Base-by-base conservation (phyloP, 1,139 yeast species). In the Suhomyces wounanorum region DNA sequence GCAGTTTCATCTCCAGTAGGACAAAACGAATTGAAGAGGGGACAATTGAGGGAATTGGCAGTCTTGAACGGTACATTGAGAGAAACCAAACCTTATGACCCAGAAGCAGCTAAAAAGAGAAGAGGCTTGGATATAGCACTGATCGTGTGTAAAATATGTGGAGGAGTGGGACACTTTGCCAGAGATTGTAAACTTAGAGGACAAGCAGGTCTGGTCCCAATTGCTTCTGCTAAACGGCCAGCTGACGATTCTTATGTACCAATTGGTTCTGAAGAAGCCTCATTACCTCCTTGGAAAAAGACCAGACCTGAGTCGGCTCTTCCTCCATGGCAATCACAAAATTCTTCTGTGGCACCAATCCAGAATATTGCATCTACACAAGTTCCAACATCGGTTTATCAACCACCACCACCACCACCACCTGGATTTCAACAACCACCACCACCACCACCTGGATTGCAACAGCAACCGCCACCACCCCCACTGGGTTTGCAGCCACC, bases 21-120 rank as follows among this genome's bases (percentile, higher is more conserved):
- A 1, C 96, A 90, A 64, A 94, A 94, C 68, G 96, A 90, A 56
- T 77, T 89, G 67, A 95, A 95, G 65, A 77, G 97, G 51, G 91
- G 88, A 43, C 99, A 95, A 66, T 77, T 95, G 56, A 78, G 97
- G 55, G 97, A 94, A 62, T 77, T 95, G 60, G 99, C 99, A 0
- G 86, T 89, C 14, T 77, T 94, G 52, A 95, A 94, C 71, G 99
- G 99, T 69, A 95, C 99, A 0, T 76, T 91, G 45, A 79, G 98
- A 50, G 96, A 89, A 61, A 76, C 81, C 1, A 88, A 84, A 85
- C 91, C 72, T 72, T 84, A 66, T 73, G 86, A 66, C 76, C 89
- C 60, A 74, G 97, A 73, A 70, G 77, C 59, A 60, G 65, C 54
- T 77, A 85, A 61, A 72, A 55, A 64, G 74, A 60, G 78, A 70